These are phyloP conservation scores for Asclepias syriaca DNA, from an alignment of 257 asterid species.

Conservation along the genomic window DNA sequence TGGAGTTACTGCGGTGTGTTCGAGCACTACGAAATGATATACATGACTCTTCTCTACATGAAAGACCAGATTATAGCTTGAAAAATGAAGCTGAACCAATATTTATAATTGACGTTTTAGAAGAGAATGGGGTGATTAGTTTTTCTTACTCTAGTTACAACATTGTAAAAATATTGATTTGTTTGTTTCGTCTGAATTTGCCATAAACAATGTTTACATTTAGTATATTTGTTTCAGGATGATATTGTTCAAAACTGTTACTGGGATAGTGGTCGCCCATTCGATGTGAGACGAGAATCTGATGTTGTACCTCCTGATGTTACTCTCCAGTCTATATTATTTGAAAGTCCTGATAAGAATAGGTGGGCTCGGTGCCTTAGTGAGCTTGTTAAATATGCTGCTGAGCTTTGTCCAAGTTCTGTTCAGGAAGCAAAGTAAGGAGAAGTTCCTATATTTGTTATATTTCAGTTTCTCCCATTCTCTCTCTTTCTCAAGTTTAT, in stretches of 20 bases:
- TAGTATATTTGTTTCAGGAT: slow-evolving; percentile 49
- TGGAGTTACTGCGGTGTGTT: slow-evolving; percentile 93
- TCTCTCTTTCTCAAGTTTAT: neutral
- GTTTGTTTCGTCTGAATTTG: slow-evolving; percentile 12
- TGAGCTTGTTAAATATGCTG: slow-evolving; percentile 88
- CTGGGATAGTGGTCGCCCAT: slow-evolving; percentile 94
- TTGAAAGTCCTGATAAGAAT: slow-evolving; percentile 95
- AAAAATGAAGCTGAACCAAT: slow-evolving; percentile 84
- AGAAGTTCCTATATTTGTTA: neutral
- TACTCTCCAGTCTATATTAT: slow-evolving; percentile 86
- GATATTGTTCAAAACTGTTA: slow-evolving; percentile 99
- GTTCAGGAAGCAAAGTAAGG: slow-evolving; percentile 95
- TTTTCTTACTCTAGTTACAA: slow-evolving; percentile 17
- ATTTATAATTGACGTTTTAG: slow-evolving; percentile 94
- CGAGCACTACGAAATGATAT: slow-evolving; percentile 87
- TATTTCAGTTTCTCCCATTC: no score
- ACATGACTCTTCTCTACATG: slow-evolving; percentile 59
- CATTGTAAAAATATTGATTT: slow-evolving; percentile 16
- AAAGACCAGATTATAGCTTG: slow-evolving; percentile 49
- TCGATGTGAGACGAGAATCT: slow-evolving; percentile 89
- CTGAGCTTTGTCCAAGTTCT: slow-evolving; percentile 91
- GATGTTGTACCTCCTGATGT: slow-evolving; percentile 94
- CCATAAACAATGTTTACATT: slow-evolving; percentile 10
- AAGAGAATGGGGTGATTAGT: slow-evolving; percentile 91
- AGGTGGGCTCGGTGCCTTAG: slow-evolving; percentile 98